Evolutionary conservation across 2,329 filamentous ascomycete genomes (phyloP), one percentile per base, ranked within the genome.

Genomic region (Fusarium pseudograminearum): DNA sequence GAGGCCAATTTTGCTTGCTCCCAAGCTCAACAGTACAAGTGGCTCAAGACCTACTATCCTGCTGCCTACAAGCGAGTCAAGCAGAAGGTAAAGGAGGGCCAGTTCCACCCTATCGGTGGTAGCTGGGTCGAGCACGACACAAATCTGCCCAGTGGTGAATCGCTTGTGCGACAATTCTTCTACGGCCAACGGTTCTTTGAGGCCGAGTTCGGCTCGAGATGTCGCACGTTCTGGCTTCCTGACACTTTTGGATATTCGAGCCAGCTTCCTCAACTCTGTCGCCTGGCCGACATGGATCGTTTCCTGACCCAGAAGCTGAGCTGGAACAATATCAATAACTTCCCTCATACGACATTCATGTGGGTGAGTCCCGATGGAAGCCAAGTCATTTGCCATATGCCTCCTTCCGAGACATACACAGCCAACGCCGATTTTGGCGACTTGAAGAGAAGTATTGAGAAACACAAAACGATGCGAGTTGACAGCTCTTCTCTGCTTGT

Each of bases 301-400:
- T 99, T 99, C 84, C 91, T 99, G 76, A 99, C 96, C 0, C 96
- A 99, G 80, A 99, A 99, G 83, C 85, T 99, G 63, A 98, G 95
- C 84, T 99, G 96, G 96, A 98, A 98, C 84, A 98, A 98, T 79
- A 98, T 98, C 86, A 98, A 98, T 83, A 97, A 92, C 77, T 99
- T 98, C 82, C 96, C 96, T 0, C 96, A 98, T 78, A 98, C 96
- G 8, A 98, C 96, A 1, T 99, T 99, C 85, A 97, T 97, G 80
- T 99, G 96, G 96, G 94, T 99, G 33, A 89, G 94, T 15, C 88
- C 98, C 16, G 96, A 99, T 78, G 95, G 96, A 61, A 97, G 93
- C 76, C 96, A 98, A 77, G 96, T 99, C 71, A 89, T 99, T 67
- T 98, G 95, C 79, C 96, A 99, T 77, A 99, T 99, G 96, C 90